Evolutionary conservation across 768 basidiomycete genomes (phyloP).

Genomic region (Boletus rex-veris): DNA sequence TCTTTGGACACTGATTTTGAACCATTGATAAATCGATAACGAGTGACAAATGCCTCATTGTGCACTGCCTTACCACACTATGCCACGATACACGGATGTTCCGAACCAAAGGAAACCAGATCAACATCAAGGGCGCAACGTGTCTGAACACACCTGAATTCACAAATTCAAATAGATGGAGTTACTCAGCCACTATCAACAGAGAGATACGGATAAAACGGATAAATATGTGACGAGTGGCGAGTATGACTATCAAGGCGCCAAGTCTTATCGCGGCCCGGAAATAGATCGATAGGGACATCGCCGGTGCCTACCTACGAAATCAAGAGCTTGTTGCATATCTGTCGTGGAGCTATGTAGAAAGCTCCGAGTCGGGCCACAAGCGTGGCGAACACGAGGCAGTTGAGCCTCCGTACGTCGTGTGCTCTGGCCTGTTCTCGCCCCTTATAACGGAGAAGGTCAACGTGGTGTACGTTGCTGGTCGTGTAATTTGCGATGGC

Average conservation of each 20-base stretch:
- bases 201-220: slow-evolving; percentile 14
- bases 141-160: slow-evolving; percentile 12
- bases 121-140: slow-evolving; percentile 28
- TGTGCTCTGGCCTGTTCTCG: slow-evolving; percentile 7
- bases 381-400: slow-evolving; percentile 29
- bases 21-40: slow-evolving; percentile 24
- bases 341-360: background rate
- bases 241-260: background rate
- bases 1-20: slow-evolving; percentile 6
- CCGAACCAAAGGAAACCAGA: slow-evolving; percentile 9
- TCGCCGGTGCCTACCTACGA: background rate
- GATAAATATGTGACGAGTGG: slow-evolving; percentile 5
- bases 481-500: slow-evolving; percentile 25
- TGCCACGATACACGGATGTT: slow-evolving; percentile 19
- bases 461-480: slow-evolving; percentile 3
- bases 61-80: slow-evolving; percentile 18
- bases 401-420: slow-evolving; percentile 1
- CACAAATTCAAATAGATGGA: slow-evolving; percentile 28
- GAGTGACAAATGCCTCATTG: slow-evolving; percentile 22
- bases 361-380: slow-evolving; percentile 7
- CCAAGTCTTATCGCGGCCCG: slow-evolving; percentile 17
- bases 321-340: slow-evolving; percentile 5
- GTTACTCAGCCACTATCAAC: slow-evolving; percentile 20
- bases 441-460: slow-evolving; percentile 9
- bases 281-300: slow-evolving; percentile 10